Conservation (phyloP, 164 flowering plant genomes). For the Pachysandra terminalis region DNA sequence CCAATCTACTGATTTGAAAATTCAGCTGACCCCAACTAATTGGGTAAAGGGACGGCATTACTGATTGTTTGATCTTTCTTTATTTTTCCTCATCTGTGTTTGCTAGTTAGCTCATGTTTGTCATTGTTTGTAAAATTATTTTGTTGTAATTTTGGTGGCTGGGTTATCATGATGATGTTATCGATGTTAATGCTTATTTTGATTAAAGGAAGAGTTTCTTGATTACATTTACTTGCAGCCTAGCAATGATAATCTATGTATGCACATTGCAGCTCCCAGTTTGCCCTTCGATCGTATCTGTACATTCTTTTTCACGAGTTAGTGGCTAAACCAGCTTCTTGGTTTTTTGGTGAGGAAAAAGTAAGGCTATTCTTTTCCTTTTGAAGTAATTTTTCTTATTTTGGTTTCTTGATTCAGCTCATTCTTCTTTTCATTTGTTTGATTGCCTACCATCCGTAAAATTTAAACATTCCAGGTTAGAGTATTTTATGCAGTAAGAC, state of each 20-base stretch:
- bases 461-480: conserved; percentile 55
- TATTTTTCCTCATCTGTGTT: too few relatives aligned
- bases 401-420: background rate
- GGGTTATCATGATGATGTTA: background rate
- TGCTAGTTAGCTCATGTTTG: too few relatives aligned
- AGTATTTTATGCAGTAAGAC: conserved; percentile 90
- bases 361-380: conserved; percentile 37
- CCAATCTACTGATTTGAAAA: too few relatives aligned
- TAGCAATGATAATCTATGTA: background rate
- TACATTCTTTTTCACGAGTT: conserved; percentile 78
- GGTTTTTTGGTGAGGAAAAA: conserved; percentile 71
- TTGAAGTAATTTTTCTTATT: conserved; percentile 2
- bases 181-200: background rate
- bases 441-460: conserved; percentile 1
- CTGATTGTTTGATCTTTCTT: too few relatives aligned
- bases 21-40: too few relatives aligned
- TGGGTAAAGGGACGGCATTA: too few relatives aligned
- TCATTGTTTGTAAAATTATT: too few relatives aligned
- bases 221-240: background rate
- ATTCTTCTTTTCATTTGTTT: conserved; percentile 1
- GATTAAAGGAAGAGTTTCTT: background rate
- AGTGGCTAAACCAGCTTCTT: conserved; percentile 81
- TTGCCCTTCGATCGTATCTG: conserved; percentile 84
- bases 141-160: too few relatives aligned
- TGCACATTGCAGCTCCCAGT: conserved; percentile 68